Base-by-base conservation (phyloP, 1,284 basidiomycete genomes). In the Puccinia polysora region DNA sequence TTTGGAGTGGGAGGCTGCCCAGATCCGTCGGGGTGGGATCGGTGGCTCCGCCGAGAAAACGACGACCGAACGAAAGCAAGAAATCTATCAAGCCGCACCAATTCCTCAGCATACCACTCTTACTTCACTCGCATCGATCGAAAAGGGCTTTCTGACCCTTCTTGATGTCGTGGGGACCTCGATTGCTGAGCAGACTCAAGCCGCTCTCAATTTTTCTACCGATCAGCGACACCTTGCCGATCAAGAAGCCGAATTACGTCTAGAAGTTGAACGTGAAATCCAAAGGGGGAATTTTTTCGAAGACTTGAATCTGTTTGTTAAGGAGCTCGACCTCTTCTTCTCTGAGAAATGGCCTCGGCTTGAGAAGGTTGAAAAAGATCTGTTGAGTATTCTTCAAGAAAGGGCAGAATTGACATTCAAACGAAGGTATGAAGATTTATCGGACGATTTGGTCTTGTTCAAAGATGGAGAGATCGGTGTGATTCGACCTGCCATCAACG, bases 331-430 rank as follows among this genome's bases (percentile, higher is more conserved):
- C 1, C 84, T 84, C 3, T 96, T 97, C 79, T 82, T 97, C 43
- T 92, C 95, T 77, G 90, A 92, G 79, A 97, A 97, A 91, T 91
- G 87, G 77, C 91, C 92, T 1, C 81, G 83, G 64, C 82, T 97
- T 18, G 91, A 95, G 78, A 86, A 85, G 70, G 84, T 95, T n/a
- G 93, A 96, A 79, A 84, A 86, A 32, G 89, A 92, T 74, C 84
- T 90, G 75, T 69, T 88, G 5, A 87, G 86, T 0, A 84, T 94
- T 45, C 80, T 91, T 40, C 85, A 85, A 76, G 91, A 96, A 78
- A 85, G 89, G 45, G 83, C 82, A 30, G 85, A 86, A 3, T 87
- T 95, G 82, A 81, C 91, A 73, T 77, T 81, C 1, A 83, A 83
- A 47, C 85, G 92, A 12, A 84, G 91, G 72, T 81, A 78, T 32